A percentile compares a stretch with the other conserved stretches of the same genome.
These are phyloP conservation scores for Cyclostephanos invisitatus DNA, from an alignment of 108 stramenopile species.

Conservation along the genomic window DNA sequence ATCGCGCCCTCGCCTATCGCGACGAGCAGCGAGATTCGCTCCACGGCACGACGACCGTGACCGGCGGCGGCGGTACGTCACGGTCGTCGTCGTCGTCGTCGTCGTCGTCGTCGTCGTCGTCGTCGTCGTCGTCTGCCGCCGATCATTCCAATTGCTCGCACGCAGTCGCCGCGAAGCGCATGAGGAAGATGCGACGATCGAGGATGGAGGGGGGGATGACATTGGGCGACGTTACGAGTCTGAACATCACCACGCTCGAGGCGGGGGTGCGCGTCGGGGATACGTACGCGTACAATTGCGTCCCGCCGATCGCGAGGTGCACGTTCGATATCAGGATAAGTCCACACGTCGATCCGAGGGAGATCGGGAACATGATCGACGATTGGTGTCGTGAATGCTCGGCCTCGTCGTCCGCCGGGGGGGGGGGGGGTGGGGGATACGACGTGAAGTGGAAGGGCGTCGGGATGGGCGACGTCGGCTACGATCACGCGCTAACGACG, in stretches of 20 bases:
- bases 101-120: too few species aligned
- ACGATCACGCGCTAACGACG: conserved; percentile 67
- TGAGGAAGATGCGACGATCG: conserved; percentile 17
- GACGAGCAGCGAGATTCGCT: conserved; percentile 81
- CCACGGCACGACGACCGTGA: too few species aligned
- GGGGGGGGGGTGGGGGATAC: conserved; percentile 27
- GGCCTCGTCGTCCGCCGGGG: conserved; percentile 12
- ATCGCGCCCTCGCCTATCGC: conserved; percentile 88
- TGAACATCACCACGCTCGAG: conserved; percentile 93
- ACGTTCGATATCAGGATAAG: conserved; percentile 95
- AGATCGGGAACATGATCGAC: conserved; percentile 85
- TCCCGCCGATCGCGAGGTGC: conserved; percentile 87
- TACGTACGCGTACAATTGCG: conserved; percentile 84
- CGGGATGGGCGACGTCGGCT: conserved; percentile 33
- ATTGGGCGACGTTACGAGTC: conserved; percentile 93
- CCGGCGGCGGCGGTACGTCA: background rate
- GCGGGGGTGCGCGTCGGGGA: conserved; percentile 87
- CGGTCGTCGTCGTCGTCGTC: too few species aligned
- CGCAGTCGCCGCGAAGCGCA: conserved; percentile 64
- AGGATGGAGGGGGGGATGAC: conserved; percentile 68
- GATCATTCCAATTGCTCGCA: conserved; percentile 77
- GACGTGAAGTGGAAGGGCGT: conserved; percentile 78
- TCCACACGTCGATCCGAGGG: conserved; percentile 77
- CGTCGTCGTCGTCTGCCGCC: background rate
- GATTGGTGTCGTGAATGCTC: conserved; percentile 89